Conservation (phyloP, 441 rosid genomes). For the Euphorbia celastroides region DNA sequence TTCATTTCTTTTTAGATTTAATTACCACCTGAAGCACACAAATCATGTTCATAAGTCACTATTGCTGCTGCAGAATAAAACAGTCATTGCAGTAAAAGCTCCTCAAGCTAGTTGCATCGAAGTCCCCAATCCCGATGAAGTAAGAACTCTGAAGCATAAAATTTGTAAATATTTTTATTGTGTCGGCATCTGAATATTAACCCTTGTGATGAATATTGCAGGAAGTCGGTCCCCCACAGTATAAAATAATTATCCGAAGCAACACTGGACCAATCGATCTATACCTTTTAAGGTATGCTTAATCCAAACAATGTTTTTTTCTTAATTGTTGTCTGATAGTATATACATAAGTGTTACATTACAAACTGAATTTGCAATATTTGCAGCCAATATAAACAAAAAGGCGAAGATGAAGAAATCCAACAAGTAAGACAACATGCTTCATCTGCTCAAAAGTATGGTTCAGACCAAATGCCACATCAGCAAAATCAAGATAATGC, state of each 20-base stretch:
- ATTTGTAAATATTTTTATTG: slow-evolving; percentile 3
- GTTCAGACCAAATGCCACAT: slow-evolving; percentile 16
- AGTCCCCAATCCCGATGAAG: slow-evolving; percentile 88
- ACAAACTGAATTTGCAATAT: slow-evolving; percentile 7
- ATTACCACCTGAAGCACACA: slow-evolving; percentile 4
- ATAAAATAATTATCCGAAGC: slow-evolving; percentile 69
- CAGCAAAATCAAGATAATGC: slow-evolving; percentile 13
- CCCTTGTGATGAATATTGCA: slow-evolving; percentile 25
- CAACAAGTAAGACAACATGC: slow-evolving; percentile 22
- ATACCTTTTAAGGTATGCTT: slow-evolving; percentile 56
- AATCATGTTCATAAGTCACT: slow-evolving; percentile 4
- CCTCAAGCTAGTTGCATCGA: slow-evolving; percentile 71
- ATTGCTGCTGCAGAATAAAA: slow-evolving; percentile 49
- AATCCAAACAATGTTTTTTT: too few species aligned
- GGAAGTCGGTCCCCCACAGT: slow-evolving; percentile 50
- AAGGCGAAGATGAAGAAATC: slow-evolving; percentile 27
- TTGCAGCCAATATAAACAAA: slow-evolving; percentile 46
- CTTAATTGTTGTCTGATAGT: too few species aligned
- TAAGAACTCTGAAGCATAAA: slow-evolving; percentile 20
- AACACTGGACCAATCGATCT: slow-evolving; percentile 63
- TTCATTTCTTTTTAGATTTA: background rate
- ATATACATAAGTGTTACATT: slow-evolving; percentile 6
- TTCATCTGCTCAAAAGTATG: slow-evolving; percentile 20
- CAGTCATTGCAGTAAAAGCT: slow-evolving; percentile 71
- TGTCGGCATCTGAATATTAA: slow-evolving; percentile 5